These are phyloP conservation scores for Trypanosoma caninum DNA, from an alignment of 208 protist species.

Conservation along the genomic window DNA sequence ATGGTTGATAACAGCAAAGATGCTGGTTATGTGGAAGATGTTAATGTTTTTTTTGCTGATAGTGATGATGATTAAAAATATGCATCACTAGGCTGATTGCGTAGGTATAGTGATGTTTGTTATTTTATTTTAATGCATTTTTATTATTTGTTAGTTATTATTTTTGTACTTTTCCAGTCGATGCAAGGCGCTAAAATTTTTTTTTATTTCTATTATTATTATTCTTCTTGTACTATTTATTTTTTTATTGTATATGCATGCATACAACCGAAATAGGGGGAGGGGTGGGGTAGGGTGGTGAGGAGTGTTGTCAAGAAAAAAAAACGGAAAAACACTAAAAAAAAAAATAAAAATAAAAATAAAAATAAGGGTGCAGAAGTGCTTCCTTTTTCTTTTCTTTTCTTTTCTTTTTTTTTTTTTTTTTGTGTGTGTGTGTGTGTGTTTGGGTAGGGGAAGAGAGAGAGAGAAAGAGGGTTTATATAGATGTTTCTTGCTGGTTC, in stretches of 20 bases:
- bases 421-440: not conserved
- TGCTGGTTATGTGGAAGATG: constrained; percentile 36
- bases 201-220: no score
- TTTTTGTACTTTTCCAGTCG: no score
- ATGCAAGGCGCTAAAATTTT: no score
- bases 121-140: no score
- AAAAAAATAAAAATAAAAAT: not conserved
- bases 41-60: constrained; percentile 56
- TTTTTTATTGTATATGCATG: no score
- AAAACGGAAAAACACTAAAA: not conserved
- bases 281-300: no score
- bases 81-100: not conserved
- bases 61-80: constrained; percentile 30
- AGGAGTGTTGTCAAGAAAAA: no score
- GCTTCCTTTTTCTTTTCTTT: not conserved
- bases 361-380: not conserved
- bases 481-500: not conserved
- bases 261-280: no score
- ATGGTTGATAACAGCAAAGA: not conserved
- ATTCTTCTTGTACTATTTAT: no score
- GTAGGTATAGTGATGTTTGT: not conserved
- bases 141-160: no score
- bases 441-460: not conserved
- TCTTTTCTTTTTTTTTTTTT: not conserved
- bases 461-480: not conserved